Evolutionary conservation across 345 rosid species (phyloP).

Genomic region (Erysimum cheiranthoides): DNA sequence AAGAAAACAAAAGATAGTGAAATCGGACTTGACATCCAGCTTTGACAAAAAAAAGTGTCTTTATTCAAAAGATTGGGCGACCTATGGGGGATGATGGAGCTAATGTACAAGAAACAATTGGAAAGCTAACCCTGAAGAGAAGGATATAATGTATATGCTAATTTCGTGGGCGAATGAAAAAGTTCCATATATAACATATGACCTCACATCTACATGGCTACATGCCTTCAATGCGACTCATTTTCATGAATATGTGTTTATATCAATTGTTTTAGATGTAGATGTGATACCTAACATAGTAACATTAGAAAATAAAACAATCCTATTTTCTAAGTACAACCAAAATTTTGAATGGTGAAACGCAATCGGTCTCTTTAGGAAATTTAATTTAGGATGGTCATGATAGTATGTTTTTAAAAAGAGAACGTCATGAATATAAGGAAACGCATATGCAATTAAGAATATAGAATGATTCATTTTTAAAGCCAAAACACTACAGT

Average conservation of each 20-base stretch:
- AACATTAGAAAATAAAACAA: neutral
- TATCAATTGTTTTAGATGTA: neutral
- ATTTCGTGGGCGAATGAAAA: slow-evolving; percentile 5
- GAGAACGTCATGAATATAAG: neutral
- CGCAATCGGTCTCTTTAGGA: neutral
- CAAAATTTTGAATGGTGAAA: slow-evolving; percentile 21
- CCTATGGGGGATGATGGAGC: neutral
- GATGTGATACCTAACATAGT: slow-evolving; percentile 23
- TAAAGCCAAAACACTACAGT: slow-evolving; percentile 9
- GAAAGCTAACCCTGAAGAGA: neutral
- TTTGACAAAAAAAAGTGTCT: neutral
- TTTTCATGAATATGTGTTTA: slow-evolving; percentile 20
- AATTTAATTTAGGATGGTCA: neutral
- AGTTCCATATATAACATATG: neutral
- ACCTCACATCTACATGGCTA: slow-evolving; percentile 13
- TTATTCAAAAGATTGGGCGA: slow-evolving; percentile 22
- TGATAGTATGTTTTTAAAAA: neutral
- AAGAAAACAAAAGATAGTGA: neutral
- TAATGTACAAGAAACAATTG: too few species aligned
- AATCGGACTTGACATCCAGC: neutral
- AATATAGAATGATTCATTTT: slow-evolving; percentile 1
- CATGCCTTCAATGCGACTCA: slow-evolving; percentile 17
- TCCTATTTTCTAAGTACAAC: slow-evolving; percentile 9
- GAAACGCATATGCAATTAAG: neutral
- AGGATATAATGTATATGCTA: neutral